These are phyloP conservation scores for Exserohilum turcica DNA, from an alignment of 2,329 filamentous ascomycete genomes.

Conservation along the genomic window DNA sequence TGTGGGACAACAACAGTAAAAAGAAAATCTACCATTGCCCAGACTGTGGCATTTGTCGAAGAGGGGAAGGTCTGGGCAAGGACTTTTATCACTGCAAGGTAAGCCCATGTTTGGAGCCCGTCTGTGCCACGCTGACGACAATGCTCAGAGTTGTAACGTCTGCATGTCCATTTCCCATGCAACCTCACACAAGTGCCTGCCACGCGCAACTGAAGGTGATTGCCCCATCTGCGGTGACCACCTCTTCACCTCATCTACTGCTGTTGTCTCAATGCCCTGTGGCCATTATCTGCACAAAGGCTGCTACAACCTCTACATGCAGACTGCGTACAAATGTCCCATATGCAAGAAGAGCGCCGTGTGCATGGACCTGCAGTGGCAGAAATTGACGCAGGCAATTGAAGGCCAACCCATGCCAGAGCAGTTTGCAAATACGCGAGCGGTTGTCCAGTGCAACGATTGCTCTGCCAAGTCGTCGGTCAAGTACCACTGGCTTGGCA, in stretches of 20 bases:
- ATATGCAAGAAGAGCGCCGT: conserved; percentile 96
- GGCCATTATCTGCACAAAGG: conserved; percentile 93
- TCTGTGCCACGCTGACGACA: conserved; percentile 35
- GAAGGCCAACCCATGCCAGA: conserved; percentile 87
- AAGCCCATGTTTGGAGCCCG: conserved; percentile 28
- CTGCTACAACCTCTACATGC: conserved; percentile 88
- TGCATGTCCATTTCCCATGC: conserved; percentile 90
- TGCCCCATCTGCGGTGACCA: conserved; percentile 97
- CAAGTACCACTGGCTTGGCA: conserved; percentile 89
- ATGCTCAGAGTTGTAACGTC: conserved; percentile 70
- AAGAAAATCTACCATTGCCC: conserved; percentile 96
- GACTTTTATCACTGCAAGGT: conserved; percentile 99
- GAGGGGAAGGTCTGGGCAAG: conserved; percentile 88
- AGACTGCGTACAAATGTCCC: conserved; percentile 90
- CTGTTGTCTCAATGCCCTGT: conserved; percentile 92
- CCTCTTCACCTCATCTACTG: conserved; percentile 87
- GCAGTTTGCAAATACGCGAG: conserved; percentile 78
- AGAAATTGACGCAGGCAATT: conserved; percentile 86
- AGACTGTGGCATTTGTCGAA: conserved; percentile 93
- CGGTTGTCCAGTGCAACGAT: conserved; percentile 90
- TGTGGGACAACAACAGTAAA: conserved; percentile 91
- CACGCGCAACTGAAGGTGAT: conserved; percentile 77
- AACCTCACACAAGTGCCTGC: conserved; percentile 88
- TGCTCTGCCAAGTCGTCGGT: conserved; percentile 87
- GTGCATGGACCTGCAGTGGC: conserved; percentile 96